Conservation (phyloP, 192 early-diverging fungal genomes). For the Geosiphon pyriformis region DNA sequence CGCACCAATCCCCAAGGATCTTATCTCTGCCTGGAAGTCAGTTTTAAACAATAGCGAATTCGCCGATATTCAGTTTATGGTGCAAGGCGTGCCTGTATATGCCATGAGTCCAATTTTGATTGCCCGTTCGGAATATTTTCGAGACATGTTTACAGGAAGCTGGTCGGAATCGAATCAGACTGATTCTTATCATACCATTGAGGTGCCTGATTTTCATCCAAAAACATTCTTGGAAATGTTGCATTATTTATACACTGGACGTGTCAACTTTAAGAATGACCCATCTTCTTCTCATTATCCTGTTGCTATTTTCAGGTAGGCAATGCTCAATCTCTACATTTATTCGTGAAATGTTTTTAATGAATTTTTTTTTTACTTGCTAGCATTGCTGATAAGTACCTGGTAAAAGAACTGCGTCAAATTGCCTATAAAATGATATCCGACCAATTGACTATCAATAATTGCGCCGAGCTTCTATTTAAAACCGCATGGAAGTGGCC, state of each 20-base stretch:
- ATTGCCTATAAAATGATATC: not conserved
- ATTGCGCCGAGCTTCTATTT: conserved; percentile 4
- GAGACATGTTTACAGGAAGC: not conserved
- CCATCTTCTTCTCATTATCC: not conserved
- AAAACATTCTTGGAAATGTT: too few relatives aligned
- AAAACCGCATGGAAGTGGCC: conserved; percentile 1
- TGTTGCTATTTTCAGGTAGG: not conserved
- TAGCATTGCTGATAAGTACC: conserved; percentile 17
- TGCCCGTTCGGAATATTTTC: conserved; percentile 3
- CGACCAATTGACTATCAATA: not conserved
- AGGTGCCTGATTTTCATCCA: too few relatives aligned
- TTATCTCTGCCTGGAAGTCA: too few relatives aligned
- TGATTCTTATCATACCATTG: too few relatives aligned
- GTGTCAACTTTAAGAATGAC: not conserved
- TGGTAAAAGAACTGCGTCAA: conserved; percentile 2
- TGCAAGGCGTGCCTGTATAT: not conserved
- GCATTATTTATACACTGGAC: too few relatives aligned
- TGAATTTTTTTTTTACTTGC: too few relatives aligned
- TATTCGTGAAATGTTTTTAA: not conserved
- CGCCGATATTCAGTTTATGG: conserved; percentile 7
- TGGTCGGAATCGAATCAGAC: not conserved
- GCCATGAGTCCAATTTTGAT: conserved; percentile 4
- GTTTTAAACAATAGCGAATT: too few relatives aligned
- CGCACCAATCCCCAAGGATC: too few relatives aligned
- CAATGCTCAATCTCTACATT: conserved; percentile 9